A percentile compares a stretch with the other conserved stretches of the same genome.
Conservation (phyloP, 2,329 filamentous ascomycete species). For the Lasiodiplodia citricola region DNA sequence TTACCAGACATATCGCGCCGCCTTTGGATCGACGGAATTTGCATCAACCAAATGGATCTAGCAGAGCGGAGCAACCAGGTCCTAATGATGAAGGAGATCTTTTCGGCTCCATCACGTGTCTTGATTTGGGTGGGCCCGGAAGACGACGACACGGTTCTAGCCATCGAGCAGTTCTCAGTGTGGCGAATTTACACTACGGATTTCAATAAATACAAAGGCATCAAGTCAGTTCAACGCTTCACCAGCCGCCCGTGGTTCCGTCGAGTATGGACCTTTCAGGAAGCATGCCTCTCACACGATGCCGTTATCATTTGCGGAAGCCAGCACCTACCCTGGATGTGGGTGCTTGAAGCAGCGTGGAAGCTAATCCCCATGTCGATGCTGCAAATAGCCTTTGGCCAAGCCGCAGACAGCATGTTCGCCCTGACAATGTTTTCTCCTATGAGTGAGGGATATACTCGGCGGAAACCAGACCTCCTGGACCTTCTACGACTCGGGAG, state of each 20-base stretch:
- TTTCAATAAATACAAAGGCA: too few species aligned
- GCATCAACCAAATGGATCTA: background rate
- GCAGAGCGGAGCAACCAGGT: background rate
- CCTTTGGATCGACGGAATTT: background rate
- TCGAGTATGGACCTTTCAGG: background rate
- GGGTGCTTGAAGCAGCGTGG: background rate
- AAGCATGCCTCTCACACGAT: background rate
- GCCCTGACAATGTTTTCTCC: background rate
- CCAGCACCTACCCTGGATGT: background rate
- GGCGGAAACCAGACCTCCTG: background rate
- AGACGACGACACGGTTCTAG: background rate
- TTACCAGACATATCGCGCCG: background rate
- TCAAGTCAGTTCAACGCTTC: background rate
- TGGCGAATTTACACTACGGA: too few species aligned
- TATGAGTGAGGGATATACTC: background rate
- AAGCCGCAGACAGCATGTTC: background rate
- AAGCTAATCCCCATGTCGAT: background rate
- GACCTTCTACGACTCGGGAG: background rate
- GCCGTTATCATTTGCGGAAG: background rate
- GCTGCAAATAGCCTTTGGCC: background rate
- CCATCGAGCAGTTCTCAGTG: background rate
- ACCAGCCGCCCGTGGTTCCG: background rate
- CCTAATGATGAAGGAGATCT: background rate
- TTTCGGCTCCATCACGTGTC: background rate
- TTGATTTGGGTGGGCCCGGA: background rate